Conservation (phyloP, 1,139 yeast species). For the Pichia sp. region DNA sequence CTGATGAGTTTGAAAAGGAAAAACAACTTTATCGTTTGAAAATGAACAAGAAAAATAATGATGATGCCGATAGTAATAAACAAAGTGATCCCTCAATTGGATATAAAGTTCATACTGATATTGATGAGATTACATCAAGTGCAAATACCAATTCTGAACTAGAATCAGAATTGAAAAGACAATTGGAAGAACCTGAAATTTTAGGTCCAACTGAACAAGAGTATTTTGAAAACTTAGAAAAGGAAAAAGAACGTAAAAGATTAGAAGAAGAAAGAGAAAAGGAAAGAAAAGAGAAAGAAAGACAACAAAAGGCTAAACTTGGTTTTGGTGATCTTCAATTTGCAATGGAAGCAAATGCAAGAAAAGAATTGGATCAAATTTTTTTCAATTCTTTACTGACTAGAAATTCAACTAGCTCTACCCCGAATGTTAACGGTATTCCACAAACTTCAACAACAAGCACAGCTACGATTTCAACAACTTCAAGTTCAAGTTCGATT, state of each 20-base stretch:
- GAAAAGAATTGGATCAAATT: conserved; percentile 5
- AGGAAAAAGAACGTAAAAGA: conserved; percentile 1
- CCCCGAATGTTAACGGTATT: not conserved
- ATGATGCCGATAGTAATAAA: too few relatives aligned
- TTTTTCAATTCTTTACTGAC: conserved; percentile 13
- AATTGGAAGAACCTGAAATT: conserved; percentile 17
- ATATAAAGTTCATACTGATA: not conserved
- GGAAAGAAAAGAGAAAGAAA: not conserved
- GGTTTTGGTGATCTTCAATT: conserved; percentile 12
- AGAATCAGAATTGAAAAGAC: conserved; percentile 8
- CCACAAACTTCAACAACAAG: not conserved
- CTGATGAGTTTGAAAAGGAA: conserved; percentile 27
- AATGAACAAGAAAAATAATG: not conserved
- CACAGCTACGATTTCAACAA: not conserved
- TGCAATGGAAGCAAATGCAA: conserved; percentile 10
- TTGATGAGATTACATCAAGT: not conserved
- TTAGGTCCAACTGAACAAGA: conserved; percentile 17
- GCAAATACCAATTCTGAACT: not conserved
- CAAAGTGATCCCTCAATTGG: not conserved
- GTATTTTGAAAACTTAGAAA: conserved; percentile 4
- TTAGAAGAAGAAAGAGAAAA: not conserved
- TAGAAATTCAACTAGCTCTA: not conserved
- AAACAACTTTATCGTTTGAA: conserved; percentile 18
- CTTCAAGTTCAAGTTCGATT: not conserved
- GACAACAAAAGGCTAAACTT: not conserved